Evolutionary conservation across 106 monocot genomes (phyloP), one percentile per base, ranked within the genome.

Genomic region (Dendrobium huoshanense): DNA sequence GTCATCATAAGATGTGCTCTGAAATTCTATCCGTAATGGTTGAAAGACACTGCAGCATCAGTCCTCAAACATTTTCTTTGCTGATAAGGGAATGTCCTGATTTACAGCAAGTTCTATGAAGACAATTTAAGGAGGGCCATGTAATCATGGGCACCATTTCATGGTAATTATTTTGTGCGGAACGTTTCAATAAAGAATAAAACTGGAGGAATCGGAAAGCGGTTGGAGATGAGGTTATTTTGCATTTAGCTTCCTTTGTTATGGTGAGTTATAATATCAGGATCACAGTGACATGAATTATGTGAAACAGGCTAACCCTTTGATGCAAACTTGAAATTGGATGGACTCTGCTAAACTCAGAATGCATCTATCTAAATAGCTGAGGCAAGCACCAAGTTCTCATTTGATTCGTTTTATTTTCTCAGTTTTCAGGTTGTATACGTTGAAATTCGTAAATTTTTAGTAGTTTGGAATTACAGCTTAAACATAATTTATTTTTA

Each of bases 21-120:
- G 80, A 81, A 37, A 77, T 85, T 80, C 15, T 85, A 70, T 80
- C 81, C 9, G 37, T 77, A 44, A 85, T 85, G 85, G 80, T 44
- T 27, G 80, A 81, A 56, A 85, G 54, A 65, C 68, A 77, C 22
- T 85, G 77, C 41, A 40, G 49, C 40, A 42, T 77, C 45, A 85
- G 85, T 85, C 54, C 70, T 77, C 55, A 80, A 33, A 85, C 85
- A 56, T 77, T 81, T 85, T 45, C 80, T 55, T 47, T 77, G 55
- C 55, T 85, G 80, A 77, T 80, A 33, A 85, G 58, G 59, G 77
- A 77, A 81, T 68, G 40, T 80, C 75, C 24, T 80, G 80, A 42
- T 65, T 1, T 41, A 15, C 41, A 43, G 40, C 22, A 65, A 33
- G 41, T 11, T 67, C n/a, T 79, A 48, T 37, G 43, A 41, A 70